Evolutionary conservation across 305 asterid species (phyloP).

Genomic region (Lippia alba): DNA sequence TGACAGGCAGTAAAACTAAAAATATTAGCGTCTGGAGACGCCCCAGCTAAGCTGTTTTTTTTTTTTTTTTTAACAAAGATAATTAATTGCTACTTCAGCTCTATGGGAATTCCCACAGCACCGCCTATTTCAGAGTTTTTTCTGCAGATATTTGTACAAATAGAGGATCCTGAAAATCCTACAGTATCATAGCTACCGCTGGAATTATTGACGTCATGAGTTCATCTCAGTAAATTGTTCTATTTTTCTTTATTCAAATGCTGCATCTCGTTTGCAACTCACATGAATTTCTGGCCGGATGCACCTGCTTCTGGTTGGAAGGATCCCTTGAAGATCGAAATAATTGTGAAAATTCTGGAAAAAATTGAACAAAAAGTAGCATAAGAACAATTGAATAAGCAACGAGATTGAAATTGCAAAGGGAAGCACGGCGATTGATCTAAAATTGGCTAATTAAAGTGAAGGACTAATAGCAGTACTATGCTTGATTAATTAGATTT

Average conservation of each 20-base stretch:
- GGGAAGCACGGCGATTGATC: background rate
- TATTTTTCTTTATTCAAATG: conserved; percentile 39
- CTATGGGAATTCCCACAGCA: conserved; percentile 15
- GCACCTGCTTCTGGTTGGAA: conserved; percentile 25
- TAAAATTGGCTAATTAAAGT: background rate
- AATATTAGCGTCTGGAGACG: background rate
- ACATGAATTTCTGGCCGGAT: conserved; percentile 34
- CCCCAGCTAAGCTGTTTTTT: conserved; percentile 22
- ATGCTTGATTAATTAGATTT: background rate
- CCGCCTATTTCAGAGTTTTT: conserved; percentile 22
- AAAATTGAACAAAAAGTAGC: background rate
- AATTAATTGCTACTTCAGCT: conserved; percentile 5
- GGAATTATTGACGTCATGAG: conserved; percentile 23
- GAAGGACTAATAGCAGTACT: background rate
- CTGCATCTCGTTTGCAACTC: conserved; percentile 56
- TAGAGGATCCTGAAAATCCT: conserved; percentile 30
- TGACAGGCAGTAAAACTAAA: conserved; percentile 1
- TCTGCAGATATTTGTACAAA: conserved; percentile 14
- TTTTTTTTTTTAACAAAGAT: background rate
- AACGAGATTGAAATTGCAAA: background rate
- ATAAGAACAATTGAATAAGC: background rate
- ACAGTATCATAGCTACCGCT: conserved; percentile 28
- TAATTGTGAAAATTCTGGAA: conserved; percentile 44
- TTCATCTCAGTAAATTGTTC: background rate
- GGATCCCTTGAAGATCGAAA: conserved; percentile 45